Percentiles rank a stretch among this genome's conserved stretches.
phyloP scores from a whole-genome alignment of 2,329 filamentous ascomycete genomes.

The Pseudocercospora eumusae region DNA sequence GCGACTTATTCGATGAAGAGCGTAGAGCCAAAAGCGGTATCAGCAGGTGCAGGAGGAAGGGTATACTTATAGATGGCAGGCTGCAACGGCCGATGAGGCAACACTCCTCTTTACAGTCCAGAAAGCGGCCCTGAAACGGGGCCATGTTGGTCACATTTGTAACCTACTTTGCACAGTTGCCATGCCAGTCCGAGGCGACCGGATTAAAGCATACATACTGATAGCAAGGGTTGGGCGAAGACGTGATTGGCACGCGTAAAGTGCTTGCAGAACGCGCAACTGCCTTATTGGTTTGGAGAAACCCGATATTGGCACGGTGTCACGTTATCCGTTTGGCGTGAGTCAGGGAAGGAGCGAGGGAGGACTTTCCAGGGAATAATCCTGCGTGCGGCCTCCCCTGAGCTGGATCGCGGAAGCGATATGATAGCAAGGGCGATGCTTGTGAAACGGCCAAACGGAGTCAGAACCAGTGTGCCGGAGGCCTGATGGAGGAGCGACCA shows the following conservation, averaged over 20 bases:
- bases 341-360: conserved; percentile 20
- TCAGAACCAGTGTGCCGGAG: background rate
- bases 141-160: conserved; percentile 19
- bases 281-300: conserved; percentile 18
- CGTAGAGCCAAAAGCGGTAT: conserved; percentile 15
- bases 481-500: background rate
- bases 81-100: conserved; percentile 25
- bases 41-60: conserved; percentile 26
- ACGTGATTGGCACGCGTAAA: conserved; percentile 30
- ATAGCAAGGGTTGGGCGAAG: conserved; percentile 18
- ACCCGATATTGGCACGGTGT: conserved; percentile 26
- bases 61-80: conserved; percentile 29
- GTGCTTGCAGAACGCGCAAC: conserved; percentile 18
- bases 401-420: conserved; percentile 16
- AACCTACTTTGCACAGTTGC: conserved; percentile 24
- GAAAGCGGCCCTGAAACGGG: conserved; percentile 20
- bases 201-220: conserved; percentile 23
- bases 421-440: conserved; percentile 21
- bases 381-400: conserved; percentile 19
- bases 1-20: conserved; percentile 8
- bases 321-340: conserved; percentile 23
- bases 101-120: conserved; percentile 20
- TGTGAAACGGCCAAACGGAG: conserved; percentile 26
- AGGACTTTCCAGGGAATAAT: conserved; percentile 11
- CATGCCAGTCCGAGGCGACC: conserved; percentile 27